phyloP scores from a whole-genome alignment of 2,329 filamentous ascomycete species.

The Microdochium bolleyi region DNA sequence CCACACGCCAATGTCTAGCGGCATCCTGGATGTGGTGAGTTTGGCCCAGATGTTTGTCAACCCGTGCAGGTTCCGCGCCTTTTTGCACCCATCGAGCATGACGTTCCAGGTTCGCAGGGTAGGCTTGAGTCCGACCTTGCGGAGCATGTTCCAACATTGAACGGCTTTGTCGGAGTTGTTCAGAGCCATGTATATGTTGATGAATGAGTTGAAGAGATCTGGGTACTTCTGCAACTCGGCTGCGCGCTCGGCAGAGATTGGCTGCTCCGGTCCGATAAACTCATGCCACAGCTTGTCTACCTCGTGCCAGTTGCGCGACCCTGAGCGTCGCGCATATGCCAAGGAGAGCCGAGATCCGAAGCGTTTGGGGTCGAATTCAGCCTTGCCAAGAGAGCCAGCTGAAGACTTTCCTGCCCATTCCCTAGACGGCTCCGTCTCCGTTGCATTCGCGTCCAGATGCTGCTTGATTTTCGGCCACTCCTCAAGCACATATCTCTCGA shows the following conservation, averaged over 20 bases:
- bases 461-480: constrained; percentile 17
- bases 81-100: constrained; percentile 65
- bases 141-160: constrained; percentile 15
- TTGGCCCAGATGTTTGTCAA: constrained; percentile 61
- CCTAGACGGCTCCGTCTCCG: background rate
- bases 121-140: constrained; percentile 41
- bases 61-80: constrained; percentile 46
- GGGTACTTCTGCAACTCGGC: constrained; percentile 10
- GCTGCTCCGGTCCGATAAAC: constrained; percentile 10
- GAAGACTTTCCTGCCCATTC: background rate
- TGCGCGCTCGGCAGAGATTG: constrained; percentile 9
- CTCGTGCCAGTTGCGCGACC: constrained; percentile 7
- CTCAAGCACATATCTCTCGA: constrained; percentile 14
- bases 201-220: constrained; percentile 17
- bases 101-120: constrained; percentile 61
- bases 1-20: constrained; percentile 62
- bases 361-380: background rate
- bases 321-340: constrained; percentile 2
- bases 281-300: constrained; percentile 16
- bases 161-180: constrained; percentile 18
- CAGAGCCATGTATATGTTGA: constrained; percentile 16
- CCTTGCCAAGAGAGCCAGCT: background rate
- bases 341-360: constrained; percentile 9
- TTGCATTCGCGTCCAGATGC: constrained; percentile 6
- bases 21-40: constrained; percentile 46